Conservation (phyloP, 345 rosid genomes). For the Gossypium sturtianum region DNA sequence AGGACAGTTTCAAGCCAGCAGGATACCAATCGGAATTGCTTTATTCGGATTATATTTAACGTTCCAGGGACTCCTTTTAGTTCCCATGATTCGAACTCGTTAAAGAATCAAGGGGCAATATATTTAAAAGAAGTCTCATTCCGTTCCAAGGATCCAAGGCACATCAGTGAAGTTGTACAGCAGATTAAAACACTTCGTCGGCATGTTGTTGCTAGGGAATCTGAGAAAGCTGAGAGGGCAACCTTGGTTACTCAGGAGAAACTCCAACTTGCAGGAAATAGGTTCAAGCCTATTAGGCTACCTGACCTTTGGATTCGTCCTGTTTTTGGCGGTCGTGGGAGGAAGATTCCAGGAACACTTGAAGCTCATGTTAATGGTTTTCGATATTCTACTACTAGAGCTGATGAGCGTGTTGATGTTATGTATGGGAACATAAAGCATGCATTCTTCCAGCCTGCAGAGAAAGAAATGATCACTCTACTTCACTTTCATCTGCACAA, state of each 20-base stretch:
- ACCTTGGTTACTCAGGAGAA: conserved; percentile 86
- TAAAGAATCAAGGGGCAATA: conserved; percentile 67
- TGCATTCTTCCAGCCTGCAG: conserved; percentile 94
- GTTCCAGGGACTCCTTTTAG: conserved; percentile 84
- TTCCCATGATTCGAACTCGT: conserved; percentile 65
- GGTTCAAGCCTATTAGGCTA: conserved; percentile 78
- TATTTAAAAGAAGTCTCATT: conserved; percentile 83
- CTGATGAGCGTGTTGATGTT: conserved; percentile 78
- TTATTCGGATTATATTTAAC: conserved; percentile 74
- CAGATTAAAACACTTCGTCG: conserved; percentile 70
- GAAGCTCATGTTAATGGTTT: conserved; percentile 88
- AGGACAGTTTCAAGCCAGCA: conserved; percentile 90
- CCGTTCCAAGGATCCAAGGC: conserved; percentile 88
- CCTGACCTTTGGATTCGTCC: conserved; percentile 89
- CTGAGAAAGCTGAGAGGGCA: conserved; percentile 90
- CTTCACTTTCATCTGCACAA: conserved; percentile 84
- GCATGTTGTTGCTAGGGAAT: conserved; percentile 76
- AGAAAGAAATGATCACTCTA: conserved; percentile 86
- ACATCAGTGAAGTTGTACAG: conserved; percentile 82
- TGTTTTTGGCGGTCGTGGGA: conserved; percentile 77
- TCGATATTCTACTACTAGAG: conserved; percentile 68
- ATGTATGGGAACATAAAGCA: conserved; percentile 85
- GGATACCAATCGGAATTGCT: conserved; percentile 73
- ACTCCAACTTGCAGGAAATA: conserved; percentile 77
- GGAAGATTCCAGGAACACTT: conserved; percentile 78